Percentiles rank a stretch among this genome's conserved stretches.
Evolutionary conservation across 2,329 filamentous ascomycete species (phyloP).

Genomic region (Neonectria faginata): DNA sequence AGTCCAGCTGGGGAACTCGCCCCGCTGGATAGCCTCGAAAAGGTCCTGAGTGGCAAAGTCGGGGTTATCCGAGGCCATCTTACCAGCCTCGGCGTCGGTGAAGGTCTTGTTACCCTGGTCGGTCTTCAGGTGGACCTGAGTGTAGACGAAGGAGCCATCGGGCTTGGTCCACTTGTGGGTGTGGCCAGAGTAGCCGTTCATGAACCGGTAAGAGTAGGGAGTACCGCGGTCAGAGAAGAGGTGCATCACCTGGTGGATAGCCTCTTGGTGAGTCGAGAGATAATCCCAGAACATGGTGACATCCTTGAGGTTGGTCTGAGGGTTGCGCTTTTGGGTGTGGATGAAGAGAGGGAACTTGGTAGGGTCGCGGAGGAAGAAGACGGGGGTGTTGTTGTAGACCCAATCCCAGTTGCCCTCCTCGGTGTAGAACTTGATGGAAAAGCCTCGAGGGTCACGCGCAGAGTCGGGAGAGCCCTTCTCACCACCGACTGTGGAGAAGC

Average conservation of each 20-base stretch:
- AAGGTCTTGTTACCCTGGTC: slow-evolving; percentile 72
- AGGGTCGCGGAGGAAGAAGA: slow-evolving; percentile 82
- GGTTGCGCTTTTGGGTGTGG: slow-evolving; percentile 82
- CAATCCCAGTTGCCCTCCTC: slow-evolving; percentile 79
- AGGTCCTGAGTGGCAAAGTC: slow-evolving; percentile 74
- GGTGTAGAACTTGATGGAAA: slow-evolving; percentile 70
- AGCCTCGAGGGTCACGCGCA: slow-evolving; percentile 76
- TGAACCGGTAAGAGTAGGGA: slow-evolving; percentile 72
- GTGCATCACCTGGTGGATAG: slow-evolving; percentile 61
- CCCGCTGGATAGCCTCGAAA: slow-evolving; percentile 70
- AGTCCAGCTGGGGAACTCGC: slow-evolving; percentile 72
- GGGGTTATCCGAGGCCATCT: slow-evolving; percentile 67
- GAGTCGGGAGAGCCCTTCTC: slow-evolving; percentile 75
- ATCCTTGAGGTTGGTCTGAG: slow-evolving; percentile 76
- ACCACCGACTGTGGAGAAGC: slow-evolving; percentile 79
- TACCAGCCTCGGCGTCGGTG: slow-evolving; percentile 66
- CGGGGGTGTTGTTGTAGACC: slow-evolving; percentile 81
- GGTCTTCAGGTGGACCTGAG: slow-evolving; percentile 73
- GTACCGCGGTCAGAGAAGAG: slow-evolving; percentile 76
- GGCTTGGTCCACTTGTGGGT: slow-evolving; percentile 75
- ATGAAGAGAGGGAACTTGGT: slow-evolving; percentile 81
- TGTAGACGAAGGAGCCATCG: slow-evolving; percentile 74
- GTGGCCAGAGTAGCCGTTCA: slow-evolving; percentile 76
- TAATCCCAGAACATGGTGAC: slow-evolving; percentile 68
- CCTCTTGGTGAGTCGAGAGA: slow-evolving; percentile 71